Evolutionary conservation across 108 stramenopile species (phyloP).

Genomic region (Parietichytrium sp.): DNA sequence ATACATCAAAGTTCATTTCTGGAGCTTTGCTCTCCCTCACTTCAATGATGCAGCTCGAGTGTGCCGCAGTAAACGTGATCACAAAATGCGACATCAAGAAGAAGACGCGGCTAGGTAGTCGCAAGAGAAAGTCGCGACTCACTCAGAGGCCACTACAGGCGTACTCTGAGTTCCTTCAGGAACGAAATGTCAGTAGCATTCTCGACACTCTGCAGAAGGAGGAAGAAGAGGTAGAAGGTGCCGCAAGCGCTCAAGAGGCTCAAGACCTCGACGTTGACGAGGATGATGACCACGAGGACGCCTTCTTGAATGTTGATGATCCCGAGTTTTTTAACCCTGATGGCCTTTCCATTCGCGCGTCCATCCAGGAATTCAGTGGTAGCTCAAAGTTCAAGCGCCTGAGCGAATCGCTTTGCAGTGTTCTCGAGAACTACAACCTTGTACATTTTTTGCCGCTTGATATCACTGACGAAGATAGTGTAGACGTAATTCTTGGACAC

Average conservation of each 20-base stretch:
- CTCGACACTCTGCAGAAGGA: too few relatives aligned
- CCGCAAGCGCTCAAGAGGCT: conserved; percentile 50
- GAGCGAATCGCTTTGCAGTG: conserved; percentile 3
- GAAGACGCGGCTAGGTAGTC: conserved; percentile 68
- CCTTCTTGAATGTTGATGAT: conserved; percentile 2
- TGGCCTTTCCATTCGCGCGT: background rate
- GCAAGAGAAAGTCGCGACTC: conserved; percentile 53
- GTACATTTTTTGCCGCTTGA: conserved; percentile 89
- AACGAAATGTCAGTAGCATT: too few relatives aligned
- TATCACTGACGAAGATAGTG: conserved; percentile 84
- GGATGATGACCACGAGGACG: conserved; percentile 4
- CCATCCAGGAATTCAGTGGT: background rate
- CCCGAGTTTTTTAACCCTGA: conserved; percentile 27
- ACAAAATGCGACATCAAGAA: conserved; percentile 89
- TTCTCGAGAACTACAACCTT: conserved; percentile 94
- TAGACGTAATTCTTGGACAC: conserved; percentile 74
- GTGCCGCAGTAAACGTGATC: conserved; percentile 92
- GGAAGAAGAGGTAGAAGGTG: background rate
- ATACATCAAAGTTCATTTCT: conserved; percentile 86
- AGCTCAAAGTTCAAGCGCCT: conserved; percentile 38
- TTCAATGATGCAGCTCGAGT: conserved; percentile 90
- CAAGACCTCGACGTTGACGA: conserved; percentile 28
- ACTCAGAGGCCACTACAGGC: too few relatives aligned
- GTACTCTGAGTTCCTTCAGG: too few relatives aligned
- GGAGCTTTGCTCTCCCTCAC: conserved; percentile 81